These are phyloP conservation scores for Lonicera japonica DNA, from an alignment of 129 eudicot species.

Conservation along the genomic window DNA sequence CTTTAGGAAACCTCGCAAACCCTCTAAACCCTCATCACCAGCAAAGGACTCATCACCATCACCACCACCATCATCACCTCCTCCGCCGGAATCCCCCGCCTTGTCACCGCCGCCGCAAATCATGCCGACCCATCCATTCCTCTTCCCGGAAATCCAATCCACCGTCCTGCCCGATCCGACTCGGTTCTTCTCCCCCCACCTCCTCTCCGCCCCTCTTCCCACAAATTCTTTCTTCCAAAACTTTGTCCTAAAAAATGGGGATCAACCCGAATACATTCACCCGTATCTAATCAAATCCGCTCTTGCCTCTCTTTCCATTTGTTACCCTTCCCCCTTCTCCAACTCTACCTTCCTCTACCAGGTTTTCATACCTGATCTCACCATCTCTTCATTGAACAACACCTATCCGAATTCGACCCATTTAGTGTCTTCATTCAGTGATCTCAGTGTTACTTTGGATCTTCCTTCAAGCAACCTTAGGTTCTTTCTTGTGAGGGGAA, in stretches of 20 bases:
- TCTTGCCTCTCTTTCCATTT: conserved; percentile 56
- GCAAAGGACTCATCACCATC: conserved; percentile 19
- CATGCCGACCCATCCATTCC: conserved; percentile 29
- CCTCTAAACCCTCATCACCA: conserved; percentile 15
- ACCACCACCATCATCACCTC: conserved; percentile 34
- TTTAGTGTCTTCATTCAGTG: conserved; percentile 49
- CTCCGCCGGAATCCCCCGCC: conserved; percentile 34
- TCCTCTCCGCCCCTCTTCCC: conserved; percentile 74
- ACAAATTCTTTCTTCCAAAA: conserved; percentile 91
- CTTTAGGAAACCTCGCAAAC: conserved; percentile 43
- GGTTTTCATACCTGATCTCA: conserved; percentile 56
- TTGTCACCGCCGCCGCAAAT: conserved; percentile 5
- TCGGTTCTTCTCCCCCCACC: conserved; percentile 57
- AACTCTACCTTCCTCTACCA: conserved; percentile 58
- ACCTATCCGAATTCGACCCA: conserved; percentile 45
- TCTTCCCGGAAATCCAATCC: conserved; percentile 60
- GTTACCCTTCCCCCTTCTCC: conserved; percentile 63
- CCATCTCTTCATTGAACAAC: conserved; percentile 42
- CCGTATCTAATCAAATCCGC: conserved; percentile 70
- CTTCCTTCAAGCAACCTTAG: conserved; percentile 51
- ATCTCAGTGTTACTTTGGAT: conserved; percentile 71
- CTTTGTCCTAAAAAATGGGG: conserved; percentile 74
- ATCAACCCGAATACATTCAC: conserved; percentile 89
- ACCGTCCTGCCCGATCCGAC: conserved; percentile 79
- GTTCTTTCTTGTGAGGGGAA: conserved; percentile 81